phyloP scores from a whole-genome alignment of 306 rosid genomes.

The Urtica urens region DNA sequence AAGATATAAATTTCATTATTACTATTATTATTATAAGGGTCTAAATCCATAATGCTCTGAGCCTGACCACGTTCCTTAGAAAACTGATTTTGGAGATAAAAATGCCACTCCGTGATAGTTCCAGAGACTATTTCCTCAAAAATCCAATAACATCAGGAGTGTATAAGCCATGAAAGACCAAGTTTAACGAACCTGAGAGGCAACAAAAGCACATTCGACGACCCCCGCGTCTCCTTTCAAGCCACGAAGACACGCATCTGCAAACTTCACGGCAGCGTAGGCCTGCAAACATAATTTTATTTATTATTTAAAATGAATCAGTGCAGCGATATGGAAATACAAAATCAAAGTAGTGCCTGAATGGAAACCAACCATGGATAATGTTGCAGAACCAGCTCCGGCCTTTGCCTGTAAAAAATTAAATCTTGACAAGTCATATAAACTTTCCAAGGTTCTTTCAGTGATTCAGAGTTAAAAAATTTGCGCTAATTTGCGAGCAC shows the following conservation, averaged over 20 bases:
- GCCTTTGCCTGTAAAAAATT: conserved; percentile 73
- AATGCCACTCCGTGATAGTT: too few species aligned
- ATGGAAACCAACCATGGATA: conserved; percentile 60
- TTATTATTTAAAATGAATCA: too few species aligned
- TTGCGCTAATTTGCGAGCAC: neutral
- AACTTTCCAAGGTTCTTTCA: neutral
- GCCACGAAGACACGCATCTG: conserved; percentile 62
- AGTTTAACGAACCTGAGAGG: conserved; percentile 51
- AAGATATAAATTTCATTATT: too few species aligned
- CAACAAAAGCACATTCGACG: conserved; percentile 73
- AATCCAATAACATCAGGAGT: too few species aligned
- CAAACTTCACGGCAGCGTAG: conserved; percentile 84
- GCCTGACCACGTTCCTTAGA: too few species aligned
- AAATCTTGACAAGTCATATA: conserved; percentile 12
- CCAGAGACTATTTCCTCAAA: too few species aligned
- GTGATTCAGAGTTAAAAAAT: neutral
- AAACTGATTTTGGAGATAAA: too few species aligned
- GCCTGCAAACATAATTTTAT: conserved; percentile 31
- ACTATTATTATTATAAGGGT: too few species aligned
- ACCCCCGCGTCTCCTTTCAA: conserved; percentile 74
- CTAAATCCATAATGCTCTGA: too few species aligned
- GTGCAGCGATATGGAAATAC: too few species aligned
- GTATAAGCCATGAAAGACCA: neutral
- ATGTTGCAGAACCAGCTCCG: conserved; percentile 98
- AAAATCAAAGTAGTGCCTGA: neutral